Percentiles rank a stretch among this genome's conserved stretches.
These are phyloP conservation scores for Phyllosticta citribraziliensis DNA, from an alignment of 2,329 filamentous ascomycete genomes.

Conservation along the genomic window DNA sequence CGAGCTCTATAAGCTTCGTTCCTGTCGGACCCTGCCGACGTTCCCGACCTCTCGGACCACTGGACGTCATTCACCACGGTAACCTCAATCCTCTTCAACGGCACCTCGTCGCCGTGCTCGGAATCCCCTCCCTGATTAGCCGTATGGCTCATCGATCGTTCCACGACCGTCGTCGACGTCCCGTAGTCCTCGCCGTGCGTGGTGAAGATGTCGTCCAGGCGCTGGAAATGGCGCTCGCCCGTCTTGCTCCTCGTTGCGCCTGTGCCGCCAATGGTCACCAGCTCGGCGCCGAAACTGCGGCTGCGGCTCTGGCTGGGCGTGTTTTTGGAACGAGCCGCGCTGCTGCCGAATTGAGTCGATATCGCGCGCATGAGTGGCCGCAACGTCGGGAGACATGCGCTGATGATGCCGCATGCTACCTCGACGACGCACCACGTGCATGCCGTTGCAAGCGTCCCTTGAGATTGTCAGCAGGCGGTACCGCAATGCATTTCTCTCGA, in stretches of 20 bases:
- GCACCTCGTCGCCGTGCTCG: neutral
- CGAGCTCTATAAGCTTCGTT: neutral
- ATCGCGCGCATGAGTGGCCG: conserved; percentile 13
- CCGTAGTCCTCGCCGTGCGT: conserved; percentile 1
- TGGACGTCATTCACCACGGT: conserved; percentile 1
- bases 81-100: neutral
- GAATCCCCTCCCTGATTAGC: neutral
- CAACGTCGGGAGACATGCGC: conserved; percentile 13
- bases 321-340: neutral
- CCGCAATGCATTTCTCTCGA: neutral
- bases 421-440: conserved; percentile 14
- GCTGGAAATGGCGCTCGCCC: conserved; percentile 8
- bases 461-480: neutral
- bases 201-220: neutral
- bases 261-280: conserved; percentile 5
- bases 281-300: neutral
- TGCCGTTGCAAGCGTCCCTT: conserved; percentile 11
- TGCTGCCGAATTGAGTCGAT: conserved; percentile 12
- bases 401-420: conserved; percentile 14
- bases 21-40: neutral
- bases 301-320: neutral
- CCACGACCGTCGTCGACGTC: neutral
- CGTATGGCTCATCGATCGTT: neutral
- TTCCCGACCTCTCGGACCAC: neutral
- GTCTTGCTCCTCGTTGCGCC: conserved; percentile 3